A percentile compares a stretch with the other conserved stretches of the same genome.
Conservation (phyloP, 192 early-diverging fungal genomes). For the Coemansia interrupta region DNA sequence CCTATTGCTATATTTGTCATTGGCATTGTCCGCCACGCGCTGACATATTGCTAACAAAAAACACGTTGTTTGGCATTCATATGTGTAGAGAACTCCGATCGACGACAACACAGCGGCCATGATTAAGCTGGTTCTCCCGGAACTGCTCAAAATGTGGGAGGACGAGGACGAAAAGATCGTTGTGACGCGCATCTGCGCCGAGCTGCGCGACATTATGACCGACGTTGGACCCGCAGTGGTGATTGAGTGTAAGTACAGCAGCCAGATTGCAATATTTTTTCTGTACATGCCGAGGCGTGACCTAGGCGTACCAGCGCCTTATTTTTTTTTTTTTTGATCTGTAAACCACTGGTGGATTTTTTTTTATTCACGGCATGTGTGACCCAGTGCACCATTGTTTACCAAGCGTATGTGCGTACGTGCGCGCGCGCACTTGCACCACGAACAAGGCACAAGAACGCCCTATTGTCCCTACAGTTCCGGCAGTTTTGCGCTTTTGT, state of each 20-base stretch:
- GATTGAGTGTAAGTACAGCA: slow-evolving; percentile 46
- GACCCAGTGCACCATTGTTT: not conserved
- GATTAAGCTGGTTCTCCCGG: slow-evolving; percentile 65
- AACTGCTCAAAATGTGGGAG: slow-evolving; percentile 66
- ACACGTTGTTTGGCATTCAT: not conserved
- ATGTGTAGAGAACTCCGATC: slow-evolving; percentile 58
- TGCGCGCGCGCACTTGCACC: too few relatives aligned
- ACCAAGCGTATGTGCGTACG: not conserved
- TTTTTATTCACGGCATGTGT: not conserved
- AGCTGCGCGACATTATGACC: slow-evolving; percentile 67
- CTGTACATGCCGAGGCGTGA: not conserved
- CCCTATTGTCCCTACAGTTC: too few relatives aligned
- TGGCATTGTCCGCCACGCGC: too few relatives aligned
- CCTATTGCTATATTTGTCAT: too few relatives aligned
- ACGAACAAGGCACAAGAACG: too few relatives aligned
- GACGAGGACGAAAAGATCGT: slow-evolving; percentile 83
- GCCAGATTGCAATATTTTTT: not conserved
- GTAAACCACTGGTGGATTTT: not conserved
- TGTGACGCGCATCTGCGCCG: slow-evolving; percentile 74
- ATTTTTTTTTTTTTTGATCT: slow-evolving; percentile 6
- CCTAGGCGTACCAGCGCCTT: not conserved
- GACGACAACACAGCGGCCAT: slow-evolving; percentile 73
- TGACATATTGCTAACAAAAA: not conserved
- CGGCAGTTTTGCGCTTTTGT: too few relatives aligned
- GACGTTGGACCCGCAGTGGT: slow-evolving; percentile 67